Evolutionary conservation across 2,329 filamentous ascomycete genomes (phyloP), one percentile per base, ranked within the genome.

Genomic region (Xylariaceae sp.): DNA sequence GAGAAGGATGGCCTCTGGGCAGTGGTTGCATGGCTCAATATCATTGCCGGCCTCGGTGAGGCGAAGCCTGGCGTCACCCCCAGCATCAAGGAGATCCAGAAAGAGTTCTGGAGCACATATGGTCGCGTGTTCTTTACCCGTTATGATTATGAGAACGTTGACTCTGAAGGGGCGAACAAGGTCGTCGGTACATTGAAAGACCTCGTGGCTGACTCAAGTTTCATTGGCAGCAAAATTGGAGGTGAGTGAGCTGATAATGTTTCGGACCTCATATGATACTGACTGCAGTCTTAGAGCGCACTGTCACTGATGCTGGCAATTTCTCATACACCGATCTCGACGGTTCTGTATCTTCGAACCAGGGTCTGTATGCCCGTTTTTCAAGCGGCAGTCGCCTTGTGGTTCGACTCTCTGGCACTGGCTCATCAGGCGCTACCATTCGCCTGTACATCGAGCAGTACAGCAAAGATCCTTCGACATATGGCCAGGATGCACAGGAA

Each of bases 1-100:
- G 93, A 98, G 76, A 98, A 98, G 80, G 93, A 98, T 64, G 93
- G 93, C 52, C 80, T 98, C 34, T 98, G 93, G 93, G 93, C 93
- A 49, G 81, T 98, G 52, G 86, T 96, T 43, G 93, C 93, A 23
- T 98, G 93, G 93, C 75, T 98, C 61, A 98, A 98, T 77, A 95
- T 98, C 68, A 94, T 98, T 61, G 93, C 93, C 50, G 92, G 88
- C 55, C 83, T 97, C 38, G 91, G 91, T 54, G 83, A 93, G 66
- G 79, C 89, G 67, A 85, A 85, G 62, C 82, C 87, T 17, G 82
- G 76, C 48, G 83, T 87, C 57, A 89, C 86, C 3, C 91, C 92
- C 40, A 95, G 88, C 72, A 97, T 98, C 71, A 87, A 87, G 64
- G 86, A 91, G 69, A 96, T 98, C 67, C 93, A 98, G 73, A 83